Percentiles rank a stretch among this genome's conserved stretches.
Evolutionary conservation across 2,329 filamentous ascomycete genomes (phyloP).

Genomic region (Cryphonectria japonica): DNA sequence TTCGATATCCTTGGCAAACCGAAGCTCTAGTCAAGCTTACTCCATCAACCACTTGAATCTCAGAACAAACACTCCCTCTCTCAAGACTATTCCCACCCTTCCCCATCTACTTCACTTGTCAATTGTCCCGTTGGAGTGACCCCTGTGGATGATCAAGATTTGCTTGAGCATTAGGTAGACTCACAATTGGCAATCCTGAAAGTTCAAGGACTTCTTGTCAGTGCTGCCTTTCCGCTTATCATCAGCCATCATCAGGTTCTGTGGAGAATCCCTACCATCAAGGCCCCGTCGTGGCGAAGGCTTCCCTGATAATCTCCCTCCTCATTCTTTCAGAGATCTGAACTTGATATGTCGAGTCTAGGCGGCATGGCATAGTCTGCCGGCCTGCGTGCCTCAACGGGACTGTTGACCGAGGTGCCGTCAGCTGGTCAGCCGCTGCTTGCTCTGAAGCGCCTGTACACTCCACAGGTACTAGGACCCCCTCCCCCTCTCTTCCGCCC

Average conservation of each 20-base stretch:
- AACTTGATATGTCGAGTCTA: not conserved
- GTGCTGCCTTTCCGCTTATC: not conserved
- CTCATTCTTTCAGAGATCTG: not conserved
- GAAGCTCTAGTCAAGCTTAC: not conserved
- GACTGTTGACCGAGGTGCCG: not conserved
- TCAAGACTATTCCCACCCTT: not conserved
- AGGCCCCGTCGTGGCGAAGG: not conserved
- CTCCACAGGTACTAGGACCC: not conserved
- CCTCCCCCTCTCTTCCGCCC: not conserved
- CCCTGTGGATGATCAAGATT: not conserved
- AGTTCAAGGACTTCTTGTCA: not conserved
- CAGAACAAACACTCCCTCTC: not conserved
- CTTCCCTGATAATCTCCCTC: not conserved
- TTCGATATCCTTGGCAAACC: not conserved
- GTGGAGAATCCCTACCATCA: not conserved
- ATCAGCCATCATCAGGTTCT: not conserved
- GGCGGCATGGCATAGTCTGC: not conserved
- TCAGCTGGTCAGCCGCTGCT: conserved; percentile 16
- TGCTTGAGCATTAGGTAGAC: not conserved
- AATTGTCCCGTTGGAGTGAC: not conserved
- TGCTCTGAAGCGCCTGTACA: conserved; percentile 9
- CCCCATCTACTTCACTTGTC: not conserved
- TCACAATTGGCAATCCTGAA: not conserved
- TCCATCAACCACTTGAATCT: not conserved
- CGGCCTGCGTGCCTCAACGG: not conserved